Evolutionary conservation across 1,284 basidiomycete genomes (phyloP), one percentile per base, ranked within the genome.

Genomic region (Rhodotorula sp.): DNA sequence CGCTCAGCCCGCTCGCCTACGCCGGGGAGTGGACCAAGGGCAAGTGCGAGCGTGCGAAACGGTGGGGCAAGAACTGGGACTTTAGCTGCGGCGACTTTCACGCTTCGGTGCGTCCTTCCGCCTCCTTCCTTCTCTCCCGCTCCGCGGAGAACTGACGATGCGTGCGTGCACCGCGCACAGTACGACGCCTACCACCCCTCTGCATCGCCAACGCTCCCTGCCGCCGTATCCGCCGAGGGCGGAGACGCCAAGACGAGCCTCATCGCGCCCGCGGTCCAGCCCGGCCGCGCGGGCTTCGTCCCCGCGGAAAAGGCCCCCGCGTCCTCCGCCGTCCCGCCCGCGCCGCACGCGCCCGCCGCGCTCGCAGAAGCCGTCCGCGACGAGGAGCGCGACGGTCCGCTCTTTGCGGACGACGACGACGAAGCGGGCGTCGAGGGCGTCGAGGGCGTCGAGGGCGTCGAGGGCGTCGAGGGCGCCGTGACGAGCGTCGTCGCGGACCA

Each of bases 11-110:
- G 0, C 81, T 99, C 61, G 85, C 88, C 0, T 99, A 99, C 81
- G 97, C 92, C 0, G 86, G 83, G 29, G 85, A 87, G 0, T 99
- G 97, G 97, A 99, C 94, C 41, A 89, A 86, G 81, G 80, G 80
- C 21, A 86, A 91, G 72, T 99, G 96, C 80, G 82, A 87, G 71
- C 85, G 84, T 58, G 89, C 94, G 10, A 72, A 72, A 37, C 89
- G 89, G 79, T 94, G 92, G 92, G 79, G 94, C 66, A 91, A 89
- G 83, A 90, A 88, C 3, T 99, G 97, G 96, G 97, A 99, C 82
- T 98, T 99, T 81, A 88, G 89, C 67, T 98, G 95, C 89, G 91
- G 79, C 70, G 89, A 71, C 36, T 74, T 74, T 46, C 72, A 67
- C 54, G 32, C 64, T 44, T 41, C 65, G 54, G 71, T 69, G 13